These are phyloP conservation scores for Penicillium hesseltinei DNA, from an alignment of 2,329 filamentous ascomycete species.

Conservation along the genomic window DNA sequence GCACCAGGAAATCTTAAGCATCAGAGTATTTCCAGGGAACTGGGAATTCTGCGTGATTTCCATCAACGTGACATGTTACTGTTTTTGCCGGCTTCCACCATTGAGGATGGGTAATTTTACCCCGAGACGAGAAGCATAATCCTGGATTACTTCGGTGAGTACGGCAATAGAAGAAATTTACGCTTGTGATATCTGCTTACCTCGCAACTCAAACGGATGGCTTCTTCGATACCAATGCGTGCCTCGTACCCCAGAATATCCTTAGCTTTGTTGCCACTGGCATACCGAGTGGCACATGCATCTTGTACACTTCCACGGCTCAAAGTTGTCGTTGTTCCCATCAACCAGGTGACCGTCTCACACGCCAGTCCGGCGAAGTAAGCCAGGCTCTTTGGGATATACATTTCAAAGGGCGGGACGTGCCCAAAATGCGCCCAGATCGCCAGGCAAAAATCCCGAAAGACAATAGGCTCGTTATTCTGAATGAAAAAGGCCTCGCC, in stretches of 20 bases:
- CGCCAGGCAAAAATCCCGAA: conserved; percentile 45
- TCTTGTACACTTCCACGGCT: conserved; percentile 57
- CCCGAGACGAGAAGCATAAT: conserved; percentile 34
- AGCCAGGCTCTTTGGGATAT: conserved; percentile 50
- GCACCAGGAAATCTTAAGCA: conserved; percentile 8
- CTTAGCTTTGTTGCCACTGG: conserved; percentile 52
- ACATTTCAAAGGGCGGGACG: conserved; percentile 47
- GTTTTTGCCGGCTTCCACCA: neutral
- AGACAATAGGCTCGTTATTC: conserved; percentile 47
- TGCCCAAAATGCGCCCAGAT: conserved; percentile 52
- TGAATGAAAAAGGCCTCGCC: conserved; percentile 49
- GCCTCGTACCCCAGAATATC: conserved; percentile 54
- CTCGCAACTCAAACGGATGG: conserved; percentile 50
- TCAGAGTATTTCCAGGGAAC: conserved; percentile 5
- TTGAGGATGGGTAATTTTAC: conserved; percentile 18
- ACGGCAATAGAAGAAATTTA: neutral
- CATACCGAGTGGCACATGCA: conserved; percentile 54
- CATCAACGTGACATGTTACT: conserved; percentile 1
- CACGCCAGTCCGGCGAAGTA: conserved; percentile 48
- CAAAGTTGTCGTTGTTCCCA: conserved; percentile 47
- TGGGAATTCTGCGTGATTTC: conserved; percentile 9
- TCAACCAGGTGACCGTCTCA: conserved; percentile 50
- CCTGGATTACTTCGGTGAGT: conserved; percentile 21
- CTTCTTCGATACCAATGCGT: conserved; percentile 52
- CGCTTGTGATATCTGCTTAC: conserved; percentile 30